phyloP scores from a whole-genome alignment of 805 yeast genomes.

The Wickerhamiella lipophila region DNA sequence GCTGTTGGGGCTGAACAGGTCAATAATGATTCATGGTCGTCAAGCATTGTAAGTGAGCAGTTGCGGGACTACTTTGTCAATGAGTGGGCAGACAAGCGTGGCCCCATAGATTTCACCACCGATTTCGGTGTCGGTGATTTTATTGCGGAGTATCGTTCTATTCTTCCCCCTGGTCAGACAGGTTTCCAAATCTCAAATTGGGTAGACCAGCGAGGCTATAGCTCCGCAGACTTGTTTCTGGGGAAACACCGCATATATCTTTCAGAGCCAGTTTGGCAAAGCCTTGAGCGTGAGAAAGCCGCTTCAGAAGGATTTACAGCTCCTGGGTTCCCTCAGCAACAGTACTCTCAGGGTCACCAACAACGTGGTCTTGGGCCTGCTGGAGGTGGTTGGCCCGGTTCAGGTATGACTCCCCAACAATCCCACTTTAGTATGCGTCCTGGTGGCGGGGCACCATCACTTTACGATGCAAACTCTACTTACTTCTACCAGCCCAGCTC shows the following conservation, averaged over 20 bases:
- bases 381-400: neutral
- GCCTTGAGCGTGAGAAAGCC: slow-evolving; percentile 25
- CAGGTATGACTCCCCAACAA: neutral
- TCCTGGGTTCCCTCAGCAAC: slow-evolving; percentile 11
- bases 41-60: slow-evolving; percentile 29
- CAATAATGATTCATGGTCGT: slow-evolving; percentile 26
- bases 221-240: slow-evolving; percentile 26
- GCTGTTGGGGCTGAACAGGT: slow-evolving; percentile 21
- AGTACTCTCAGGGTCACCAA: slow-evolving; percentile 12
- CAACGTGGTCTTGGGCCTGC: slow-evolving; percentile 5
- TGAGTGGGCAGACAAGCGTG: slow-evolving; percentile 31
- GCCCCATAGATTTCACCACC: slow-evolving; percentile 29
- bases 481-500: neutral
- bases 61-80: slow-evolving; percentile 28
- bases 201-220: slow-evolving; percentile 28
- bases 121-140: slow-evolving; percentile 32
- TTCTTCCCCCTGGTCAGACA: slow-evolving; percentile 23
- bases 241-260: slow-evolving; percentile 30
- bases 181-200: slow-evolving; percentile 26
- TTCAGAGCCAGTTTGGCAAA: slow-evolving; percentile 30
- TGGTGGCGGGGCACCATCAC: neutral
- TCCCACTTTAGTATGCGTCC: neutral
- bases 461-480: neutral
- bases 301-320: slow-evolving; percentile 8
- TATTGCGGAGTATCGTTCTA: slow-evolving; percentile 25